Conservation (phyloP, 805 yeast species). For the Cyberlindnera misumaiensis region DNA sequence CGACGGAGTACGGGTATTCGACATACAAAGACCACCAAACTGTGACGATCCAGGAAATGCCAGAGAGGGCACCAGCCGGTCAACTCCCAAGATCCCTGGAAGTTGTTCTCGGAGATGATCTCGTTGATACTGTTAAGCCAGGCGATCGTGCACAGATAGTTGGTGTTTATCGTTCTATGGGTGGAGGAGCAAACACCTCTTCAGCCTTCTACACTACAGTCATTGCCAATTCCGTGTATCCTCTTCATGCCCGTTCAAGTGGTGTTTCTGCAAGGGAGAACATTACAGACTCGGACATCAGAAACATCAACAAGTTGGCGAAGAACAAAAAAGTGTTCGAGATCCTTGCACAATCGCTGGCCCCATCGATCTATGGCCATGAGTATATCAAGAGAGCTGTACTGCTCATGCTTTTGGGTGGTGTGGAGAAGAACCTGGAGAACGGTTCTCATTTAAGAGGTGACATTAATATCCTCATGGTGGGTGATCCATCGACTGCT, state of each 20-base stretch:
- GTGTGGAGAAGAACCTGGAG: slow-evolving; percentile 86
- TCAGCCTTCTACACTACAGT: slow-evolving; percentile 78
- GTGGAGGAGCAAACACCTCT: slow-evolving; percentile 51
- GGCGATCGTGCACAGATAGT: slow-evolving; percentile 94
- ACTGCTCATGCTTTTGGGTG: slow-evolving; percentile 84
- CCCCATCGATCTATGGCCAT: slow-evolving; percentile 94
- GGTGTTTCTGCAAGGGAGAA: slow-evolving; percentile 67
- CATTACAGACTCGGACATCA: slow-evolving; percentile 74
- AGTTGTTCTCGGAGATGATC: slow-evolving; percentile 87
- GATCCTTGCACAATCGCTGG: slow-evolving; percentile 74
- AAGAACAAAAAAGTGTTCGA: slow-evolving; percentile 70
- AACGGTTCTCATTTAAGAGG: slow-evolving; percentile 98
- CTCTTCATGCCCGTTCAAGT: slow-evolving; percentile 80
- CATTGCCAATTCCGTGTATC: slow-evolving; percentile 83
- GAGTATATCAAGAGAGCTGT: slow-evolving; percentile 89
- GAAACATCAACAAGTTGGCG: slow-evolving; percentile 76
- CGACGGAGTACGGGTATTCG: slow-evolving; percentile 88
- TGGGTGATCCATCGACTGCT: slow-evolving; percentile 98
- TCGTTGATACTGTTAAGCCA: slow-evolving; percentile 88
- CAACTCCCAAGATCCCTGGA: slow-evolving; percentile 93
- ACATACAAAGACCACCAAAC: slow-evolving; percentile 94
- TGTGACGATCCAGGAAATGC: slow-evolving; percentile 92
- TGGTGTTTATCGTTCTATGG: slow-evolving; percentile 89
- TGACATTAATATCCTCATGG: slow-evolving; percentile 92
- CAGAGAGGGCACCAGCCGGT: slow-evolving; percentile 96